Base-by-base conservation (phyloP, 306 rosid species). In the Pueraria montana region DNA sequence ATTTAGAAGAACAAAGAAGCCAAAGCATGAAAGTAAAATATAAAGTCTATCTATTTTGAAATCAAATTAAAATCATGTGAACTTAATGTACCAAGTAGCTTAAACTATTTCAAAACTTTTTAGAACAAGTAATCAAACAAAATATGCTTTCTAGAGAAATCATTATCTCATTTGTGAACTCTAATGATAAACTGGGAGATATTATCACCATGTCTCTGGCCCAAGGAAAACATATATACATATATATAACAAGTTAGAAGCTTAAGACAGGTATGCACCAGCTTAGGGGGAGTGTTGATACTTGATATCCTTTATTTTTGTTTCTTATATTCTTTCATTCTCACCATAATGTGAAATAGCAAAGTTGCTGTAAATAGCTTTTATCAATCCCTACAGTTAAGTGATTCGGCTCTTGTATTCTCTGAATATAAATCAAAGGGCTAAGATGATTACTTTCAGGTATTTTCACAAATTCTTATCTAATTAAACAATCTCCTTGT, bases 1-100 rank as follows among this genome's bases (percentile, higher is more conserved):
- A 74, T 32, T 75, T 45, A 46, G 61, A 75, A 69, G 27, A 76
- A 65, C 18, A 74, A 67, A 78, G n/a, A 45, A 61, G 76, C 65
- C 63, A 73, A 68, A 65, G 30, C 11, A 71, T 13, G 50, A 26
- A 17, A 64, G 58, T 11, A 82, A 65, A 65, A 74, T 58, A 64
- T 52, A 24, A 74, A 61, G 45, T 80, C 59, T 24, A 46, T 59
- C 23, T 63, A 63, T 36, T 24, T 77, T 17, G 18, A 79, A 24
- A 75, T 62, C 21, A 20, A 52, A 34, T 77, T n/a, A 38, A 52
- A 38, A 70, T 30, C 26, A 48, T n/a, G 64, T 34, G 67, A 69
- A 70, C 61, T 62, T 13, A 75, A 6, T 27, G 21, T 40, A 40
- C 21, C 30, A 46, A 11, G 36, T 8, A 61, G 23, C 38, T 16